phyloP scores from a whole-genome alignment of 2,329 filamentous ascomycete genomes.

The Cadophora sp. region DNA sequence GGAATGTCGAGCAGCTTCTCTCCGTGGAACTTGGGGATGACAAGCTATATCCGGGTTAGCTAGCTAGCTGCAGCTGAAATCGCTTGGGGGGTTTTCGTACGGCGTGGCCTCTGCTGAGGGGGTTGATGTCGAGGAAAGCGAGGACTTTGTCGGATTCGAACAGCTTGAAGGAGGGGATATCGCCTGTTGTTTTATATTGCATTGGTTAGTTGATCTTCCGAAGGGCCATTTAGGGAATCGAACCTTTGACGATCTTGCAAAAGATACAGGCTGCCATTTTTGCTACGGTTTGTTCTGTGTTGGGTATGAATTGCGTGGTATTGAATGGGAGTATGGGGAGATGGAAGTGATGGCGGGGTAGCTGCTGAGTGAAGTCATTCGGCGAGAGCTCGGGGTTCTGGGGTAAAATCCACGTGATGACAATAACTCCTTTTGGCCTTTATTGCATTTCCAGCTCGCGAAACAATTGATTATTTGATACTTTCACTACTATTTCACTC shows the following conservation, averaged over 20 bases:
- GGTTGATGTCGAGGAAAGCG: slow-evolving; percentile 96
- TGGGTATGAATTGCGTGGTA: neutral
- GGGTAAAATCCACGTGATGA: slow-evolving; percentile 9
- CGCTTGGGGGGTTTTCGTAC: slow-evolving; percentile 58
- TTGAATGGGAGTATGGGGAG: neutral
- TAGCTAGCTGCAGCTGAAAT: neutral
- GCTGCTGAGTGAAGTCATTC: neutral
- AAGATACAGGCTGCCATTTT: slow-evolving; percentile 79
- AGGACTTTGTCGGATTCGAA: slow-evolving; percentile 93
- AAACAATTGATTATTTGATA: neutral
- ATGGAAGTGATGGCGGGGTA: neutral
- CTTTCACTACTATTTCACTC: neutral
- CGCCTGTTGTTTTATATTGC: slow-evolving; percentile 64
- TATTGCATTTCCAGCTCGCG: neutral
- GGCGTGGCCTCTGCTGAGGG: slow-evolving; percentile 85
- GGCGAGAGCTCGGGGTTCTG: slow-evolving; percentile 14
- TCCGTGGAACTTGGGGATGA: slow-evolving; percentile 95
- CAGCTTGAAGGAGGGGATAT: slow-evolving; percentile 96
- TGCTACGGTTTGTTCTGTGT: neutral
- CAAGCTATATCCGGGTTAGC: slow-evolving; percentile 61
- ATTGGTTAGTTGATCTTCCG: neutral
- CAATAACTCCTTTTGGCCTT: neutral
- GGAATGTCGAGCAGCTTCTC: slow-evolving; percentile 92
- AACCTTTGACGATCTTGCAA: slow-evolving; percentile 97
- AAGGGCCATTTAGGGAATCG: slow-evolving; percentile 34